These are phyloP conservation scores for Aspergillus unguis DNA, from an alignment of 2,329 filamentous ascomycete species.

Conservation along the genomic window DNA sequence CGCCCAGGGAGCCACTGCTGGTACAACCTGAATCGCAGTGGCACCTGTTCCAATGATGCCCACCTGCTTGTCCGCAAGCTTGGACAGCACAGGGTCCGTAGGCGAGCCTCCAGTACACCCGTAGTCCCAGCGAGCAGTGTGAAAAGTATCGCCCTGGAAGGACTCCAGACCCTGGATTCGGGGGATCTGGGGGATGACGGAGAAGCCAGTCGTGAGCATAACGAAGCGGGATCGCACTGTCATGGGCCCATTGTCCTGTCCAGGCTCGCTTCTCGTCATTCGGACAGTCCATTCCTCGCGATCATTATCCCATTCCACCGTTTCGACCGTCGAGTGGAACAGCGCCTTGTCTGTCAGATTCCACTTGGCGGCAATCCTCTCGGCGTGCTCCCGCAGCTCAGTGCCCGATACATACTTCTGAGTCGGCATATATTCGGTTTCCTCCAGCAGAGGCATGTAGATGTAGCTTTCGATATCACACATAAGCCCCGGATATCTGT, in stretches of 20 bases:
- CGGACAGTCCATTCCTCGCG: not conserved
- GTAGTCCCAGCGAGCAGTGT: not conserved
- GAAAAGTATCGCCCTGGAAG: not conserved
- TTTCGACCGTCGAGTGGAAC: not conserved
- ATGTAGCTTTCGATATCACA: constrained; percentile 58
- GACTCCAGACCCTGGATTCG: not conserved
- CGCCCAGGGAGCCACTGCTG: constrained; percentile 36
- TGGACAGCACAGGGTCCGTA: not conserved
- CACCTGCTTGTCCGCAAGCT: constrained; percentile 34
- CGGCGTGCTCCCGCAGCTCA: constrained; percentile 11
- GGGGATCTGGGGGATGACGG: not conserved
- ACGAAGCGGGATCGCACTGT: not conserved
- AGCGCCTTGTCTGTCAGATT: not conserved
- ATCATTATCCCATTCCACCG: not conserved
- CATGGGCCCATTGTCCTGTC: not conserved
- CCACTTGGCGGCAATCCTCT: constrained; percentile 5
- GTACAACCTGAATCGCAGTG: constrained; percentile 42
- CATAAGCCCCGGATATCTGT: constrained; percentile 47
- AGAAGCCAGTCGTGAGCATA: not conserved
- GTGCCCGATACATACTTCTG: constrained; percentile 9
- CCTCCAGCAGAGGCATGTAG: constrained; percentile 15
- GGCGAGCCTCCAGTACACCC: not conserved
- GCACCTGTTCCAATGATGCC: constrained; percentile 47
- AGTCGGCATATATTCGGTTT: constrained; percentile 14
- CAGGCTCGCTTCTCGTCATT: not conserved